Percentiles rank a stretch among this genome's conserved stretches.
Conservation (phyloP, 805 yeast genomes). For the Scheffersomyces amazonensis region DNA sequence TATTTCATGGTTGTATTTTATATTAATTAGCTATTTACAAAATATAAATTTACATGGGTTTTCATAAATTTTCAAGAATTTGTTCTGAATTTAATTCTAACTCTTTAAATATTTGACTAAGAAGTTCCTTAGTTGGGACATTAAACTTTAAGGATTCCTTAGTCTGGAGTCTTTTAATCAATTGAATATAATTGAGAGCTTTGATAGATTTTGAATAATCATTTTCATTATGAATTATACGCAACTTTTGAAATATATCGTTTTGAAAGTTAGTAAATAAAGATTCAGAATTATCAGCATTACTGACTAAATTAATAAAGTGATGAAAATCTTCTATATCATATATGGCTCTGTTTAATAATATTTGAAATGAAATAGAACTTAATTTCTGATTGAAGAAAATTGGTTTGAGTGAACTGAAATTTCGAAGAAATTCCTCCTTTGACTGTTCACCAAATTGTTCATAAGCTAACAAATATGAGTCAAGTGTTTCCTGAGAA, state of each 20-base stretch:
- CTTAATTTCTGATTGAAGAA: constrained; percentile 22
- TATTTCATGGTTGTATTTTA: too few species aligned
- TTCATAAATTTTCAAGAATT: neutral
- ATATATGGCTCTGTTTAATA: constrained; percentile 17
- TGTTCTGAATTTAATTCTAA: neutral
- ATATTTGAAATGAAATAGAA: constrained; percentile 14
- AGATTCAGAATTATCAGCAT: constrained; percentile 2
- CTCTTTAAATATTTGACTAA: too few species aligned
- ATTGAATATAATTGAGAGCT: constrained; percentile 19
- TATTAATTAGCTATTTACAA: too few species aligned
- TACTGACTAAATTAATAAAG: constrained; percentile 17
- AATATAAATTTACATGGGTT: neutral
- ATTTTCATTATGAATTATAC: constrained; percentile 9
- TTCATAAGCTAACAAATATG: constrained; percentile 10
- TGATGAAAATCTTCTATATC: constrained; percentile 25
- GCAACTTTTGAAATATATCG: constrained; percentile 17
- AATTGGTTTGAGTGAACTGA: constrained; percentile 22
- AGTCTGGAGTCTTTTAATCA: constrained; percentile 7
- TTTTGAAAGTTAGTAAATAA: constrained; percentile 14
- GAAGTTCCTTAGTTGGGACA: neutral
- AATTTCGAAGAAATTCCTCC: constrained; percentile 15
- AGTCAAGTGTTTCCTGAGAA: constrained; percentile 16
- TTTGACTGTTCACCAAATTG: constrained; percentile 10
- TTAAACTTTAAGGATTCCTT: neutral
- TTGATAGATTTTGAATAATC: constrained; percentile 7